Base-by-base conservation (phyloP, 129 eudicot species). In the Escallonia herrerae region DNA sequence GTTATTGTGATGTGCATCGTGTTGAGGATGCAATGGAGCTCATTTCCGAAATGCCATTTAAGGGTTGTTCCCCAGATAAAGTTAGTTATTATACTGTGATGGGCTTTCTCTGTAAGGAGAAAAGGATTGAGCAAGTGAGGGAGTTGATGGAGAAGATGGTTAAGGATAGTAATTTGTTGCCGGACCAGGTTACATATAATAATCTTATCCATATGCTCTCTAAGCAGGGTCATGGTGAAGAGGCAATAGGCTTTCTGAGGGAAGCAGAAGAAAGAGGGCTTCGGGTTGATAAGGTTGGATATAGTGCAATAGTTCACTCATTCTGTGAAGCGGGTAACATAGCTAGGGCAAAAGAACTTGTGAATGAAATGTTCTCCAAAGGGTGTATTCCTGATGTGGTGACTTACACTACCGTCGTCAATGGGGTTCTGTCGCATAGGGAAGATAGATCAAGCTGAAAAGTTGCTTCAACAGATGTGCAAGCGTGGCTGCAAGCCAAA, bases 401-500 rank as follows among this genome's bases (percentile, higher is more conserved):
- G 59, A 91, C 97, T 4, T 91, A 91, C 55, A 91, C 96, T 8
- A 74, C 88, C 58, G 82, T 91, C 33, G 50, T 91, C 38, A 72
- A 87, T 42, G 33, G 96, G 97, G 61, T 76, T 85, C 60, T 91
- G 97, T 73, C 74, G 53, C 12, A 59, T 74, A 4, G 95, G 96
- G 44, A 64, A 79, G 64, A 53, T 87, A 63, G 82, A 81, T 22
- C 81, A 79, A 70, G 96, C 95, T 63, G 87, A 83, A 63, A 68
- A 75, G 59, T 58, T 87, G 68, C 80, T 91, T 51, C 75, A 83
- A 41, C 76, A 74, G 65, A 91, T 87, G 84, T 71, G 73, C 70
- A 85, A 83, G 56, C 72, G 83, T 50, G 96, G 96, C 51, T 82
- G 88, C 70, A 87, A 81, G 74, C 97, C 97, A 48, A 91, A 91